A percentile compares a stretch with the other conserved stretches of the same genome.
Conservation (phyloP, 2,329 filamentous ascomycete genomes). For the Aspergillus carbonarius region DNA sequence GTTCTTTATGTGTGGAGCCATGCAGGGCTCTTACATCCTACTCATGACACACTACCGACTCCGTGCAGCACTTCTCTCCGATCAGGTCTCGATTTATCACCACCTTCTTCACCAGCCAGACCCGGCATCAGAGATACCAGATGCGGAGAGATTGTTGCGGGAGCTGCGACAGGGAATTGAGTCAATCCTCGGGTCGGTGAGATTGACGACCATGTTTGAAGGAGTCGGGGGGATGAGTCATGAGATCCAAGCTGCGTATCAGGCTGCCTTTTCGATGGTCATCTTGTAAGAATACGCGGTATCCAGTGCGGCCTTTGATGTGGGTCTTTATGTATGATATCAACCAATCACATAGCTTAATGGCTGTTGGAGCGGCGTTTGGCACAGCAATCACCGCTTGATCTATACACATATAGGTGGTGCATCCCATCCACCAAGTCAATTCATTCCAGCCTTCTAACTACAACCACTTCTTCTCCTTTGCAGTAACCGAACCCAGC, state of each 20-base stretch:
- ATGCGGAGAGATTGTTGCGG: slow-evolving; percentile 24
- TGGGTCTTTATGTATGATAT: too few relatives aligned
- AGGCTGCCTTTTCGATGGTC: background rate
- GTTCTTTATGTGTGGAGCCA: slow-evolving; percentile 22
- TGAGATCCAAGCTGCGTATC: slow-evolving; percentile 25
- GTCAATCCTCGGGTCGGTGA: slow-evolving; percentile 17
- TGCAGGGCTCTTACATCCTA: slow-evolving; percentile 26
- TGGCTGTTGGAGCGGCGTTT: too few relatives aligned
- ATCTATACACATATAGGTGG: too few relatives aligned
- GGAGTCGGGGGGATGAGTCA: slow-evolving; percentile 23
- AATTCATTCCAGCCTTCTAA: too few relatives aligned
- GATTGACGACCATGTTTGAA: slow-evolving; percentile 22
- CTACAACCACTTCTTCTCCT: too few relatives aligned
- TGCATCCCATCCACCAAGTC: too few relatives aligned
- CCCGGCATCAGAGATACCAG: slow-evolving; percentile 20
- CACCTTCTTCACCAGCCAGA: slow-evolving; percentile 22
- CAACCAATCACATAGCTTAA: too few relatives aligned
- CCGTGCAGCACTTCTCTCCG: slow-evolving; percentile 17
- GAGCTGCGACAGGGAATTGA: slow-evolving; percentile 23
- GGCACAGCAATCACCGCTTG: too few relatives aligned
- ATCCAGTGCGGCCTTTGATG: too few relatives aligned
- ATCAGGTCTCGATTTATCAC: slow-evolving; percentile 19
- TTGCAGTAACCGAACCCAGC: too few relatives aligned
- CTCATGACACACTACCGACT: slow-evolving; percentile 25
- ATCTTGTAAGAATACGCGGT: too few relatives aligned